A percentile compares a stretch with the other conserved stretches of the same genome.
phyloP scores from a whole-genome alignment of 208 protist species.

The Leishmania amazonensis region DNA sequence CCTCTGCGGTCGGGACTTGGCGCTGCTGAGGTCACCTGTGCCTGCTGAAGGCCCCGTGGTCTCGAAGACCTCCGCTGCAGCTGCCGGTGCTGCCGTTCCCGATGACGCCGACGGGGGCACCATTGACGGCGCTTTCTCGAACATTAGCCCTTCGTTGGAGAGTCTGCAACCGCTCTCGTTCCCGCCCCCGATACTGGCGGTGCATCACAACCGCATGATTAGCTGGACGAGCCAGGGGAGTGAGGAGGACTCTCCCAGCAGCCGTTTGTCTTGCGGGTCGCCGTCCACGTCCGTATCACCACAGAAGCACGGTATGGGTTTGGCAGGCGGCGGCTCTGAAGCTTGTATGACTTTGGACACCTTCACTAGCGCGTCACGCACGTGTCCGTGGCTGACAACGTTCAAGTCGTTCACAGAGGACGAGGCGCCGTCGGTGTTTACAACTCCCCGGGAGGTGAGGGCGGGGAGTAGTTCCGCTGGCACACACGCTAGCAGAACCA shows the following conservation, averaged over 20 bases:
- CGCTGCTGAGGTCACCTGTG: conserved; percentile 1
- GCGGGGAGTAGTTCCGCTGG: not conserved
- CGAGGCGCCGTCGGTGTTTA: conserved; percentile 1
- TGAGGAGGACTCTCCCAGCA: conserved; percentile 19
- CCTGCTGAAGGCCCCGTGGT: not conserved
- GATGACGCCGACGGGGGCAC: not conserved
- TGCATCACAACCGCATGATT: conserved; percentile 16
- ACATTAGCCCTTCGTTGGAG: conserved; percentile 6
- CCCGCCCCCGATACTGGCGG: not conserved
- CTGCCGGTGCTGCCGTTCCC: not conserved
- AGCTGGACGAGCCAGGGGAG: conserved; percentile 22
- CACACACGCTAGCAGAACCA: not conserved
- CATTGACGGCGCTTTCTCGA: conserved; percentile 3
- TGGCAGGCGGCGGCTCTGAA: not conserved
- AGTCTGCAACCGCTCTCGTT: conserved; percentile 20
- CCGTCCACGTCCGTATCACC: conserved; percentile 15
- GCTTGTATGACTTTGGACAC: not conserved
- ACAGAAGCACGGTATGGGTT: conserved; percentile 13
- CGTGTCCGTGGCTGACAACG: conserved; percentile 20
- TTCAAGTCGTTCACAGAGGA: conserved; percentile 29
- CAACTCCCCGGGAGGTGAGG: conserved; percentile 17
- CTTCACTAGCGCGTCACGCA: conserved; percentile 3
- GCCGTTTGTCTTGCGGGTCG: conserved; percentile 28
- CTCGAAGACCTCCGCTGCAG: not conserved
- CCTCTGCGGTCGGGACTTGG: conserved; percentile 8